Evolutionary conservation across 2,329 filamentous ascomycete species (phyloP).

Genomic region (Magnaporthiopsis poae): DNA sequence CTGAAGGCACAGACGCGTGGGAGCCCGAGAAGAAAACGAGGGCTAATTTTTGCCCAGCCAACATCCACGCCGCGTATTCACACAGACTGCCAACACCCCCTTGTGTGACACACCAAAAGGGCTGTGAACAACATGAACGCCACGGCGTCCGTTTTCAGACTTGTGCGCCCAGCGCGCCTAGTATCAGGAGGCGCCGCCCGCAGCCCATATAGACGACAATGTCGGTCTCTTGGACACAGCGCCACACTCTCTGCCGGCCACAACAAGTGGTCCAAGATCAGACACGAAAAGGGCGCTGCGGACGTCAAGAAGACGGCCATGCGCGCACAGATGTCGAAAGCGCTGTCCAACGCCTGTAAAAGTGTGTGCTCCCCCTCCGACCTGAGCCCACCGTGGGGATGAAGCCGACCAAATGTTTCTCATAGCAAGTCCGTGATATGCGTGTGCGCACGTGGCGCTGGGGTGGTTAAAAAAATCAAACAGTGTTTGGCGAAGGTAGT

Average conservation of each 20-base stretch:
- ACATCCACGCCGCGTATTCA: not conserved
- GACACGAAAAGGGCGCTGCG: slow-evolving; percentile 81
- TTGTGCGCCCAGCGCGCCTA: not conserved
- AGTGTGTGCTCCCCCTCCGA: slow-evolving; percentile 35
- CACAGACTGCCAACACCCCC: not conserved
- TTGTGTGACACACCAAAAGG: not conserved
- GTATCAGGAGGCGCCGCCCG: not conserved
- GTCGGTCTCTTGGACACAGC: slow-evolving; percentile 39
- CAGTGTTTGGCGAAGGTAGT: slow-evolving; percentile 61
- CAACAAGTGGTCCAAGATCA: slow-evolving; percentile 93
- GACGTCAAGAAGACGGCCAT: slow-evolving; percentile 70
- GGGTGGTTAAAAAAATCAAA: not conserved
- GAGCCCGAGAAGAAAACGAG: too few relatives aligned
- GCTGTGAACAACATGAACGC: not conserved
- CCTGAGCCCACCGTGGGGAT: not conserved
- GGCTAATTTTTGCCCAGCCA: not conserved
- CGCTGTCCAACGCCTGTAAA: slow-evolving; percentile 67
- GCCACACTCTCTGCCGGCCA: slow-evolving; percentile 54
- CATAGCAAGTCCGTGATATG: not conserved
- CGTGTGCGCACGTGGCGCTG: not conserved
- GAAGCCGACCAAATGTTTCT: not conserved
- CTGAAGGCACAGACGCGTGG: not conserved
- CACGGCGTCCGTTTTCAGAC: not conserved
- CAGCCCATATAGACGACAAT: slow-evolving; percentile 23
- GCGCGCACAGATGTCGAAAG: slow-evolving; percentile 58